Base-by-base conservation (phyloP, 2,329 filamentous ascomycete genomes). In the Mollisiaceae sp. region DNA sequence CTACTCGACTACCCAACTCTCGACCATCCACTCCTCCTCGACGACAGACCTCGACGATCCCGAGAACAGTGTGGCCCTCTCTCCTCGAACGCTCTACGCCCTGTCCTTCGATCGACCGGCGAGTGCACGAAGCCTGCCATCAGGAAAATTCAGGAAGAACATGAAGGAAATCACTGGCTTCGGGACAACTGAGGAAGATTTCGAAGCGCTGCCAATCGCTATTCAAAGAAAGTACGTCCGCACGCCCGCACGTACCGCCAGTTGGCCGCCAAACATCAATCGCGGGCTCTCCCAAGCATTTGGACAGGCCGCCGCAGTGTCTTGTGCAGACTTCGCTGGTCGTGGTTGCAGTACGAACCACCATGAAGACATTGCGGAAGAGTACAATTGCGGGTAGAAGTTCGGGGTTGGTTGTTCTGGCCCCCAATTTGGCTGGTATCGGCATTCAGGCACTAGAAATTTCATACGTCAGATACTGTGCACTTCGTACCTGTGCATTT, bases 131-230 rank as follows among this genome's bases (percentile, higher is more conserved):
- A 68, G 68, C 38, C 65, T 71, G 15, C 70, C 71, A n/a, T 63
- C 63, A 39, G 54, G 67, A 57, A 59, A 68, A 45, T 70, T 67
- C 43, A 65, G 69, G 57, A 77, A 76, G 63, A 73, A 75, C 43
- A 71, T 75, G 69, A 73, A 72, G 65, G 70, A 74, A 22, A 72
- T 75, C 57, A 74, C 72, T 8, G 74, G 74, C 4, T 74, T 71
- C 45, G 66, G 66, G 8, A 73, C 74, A 14, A 75, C 81, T 1
- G 76, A 79, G 57, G 81, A 83, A 66, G 82, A 84, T 70, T 84
- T 83, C 71, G 81, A 83, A 69, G 78, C 81, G 45, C 75, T 85
- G 63, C 82, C 82, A 9, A 69, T 81, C 55, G 81, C 82, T n/a
- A 80, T 84, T 24, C 79, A 81, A 68, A 78, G 81, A 74, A 85